These are phyloP conservation scores for Vinca major DNA, from an alignment of 305 asterid species.

Conservation along the genomic window DNA sequence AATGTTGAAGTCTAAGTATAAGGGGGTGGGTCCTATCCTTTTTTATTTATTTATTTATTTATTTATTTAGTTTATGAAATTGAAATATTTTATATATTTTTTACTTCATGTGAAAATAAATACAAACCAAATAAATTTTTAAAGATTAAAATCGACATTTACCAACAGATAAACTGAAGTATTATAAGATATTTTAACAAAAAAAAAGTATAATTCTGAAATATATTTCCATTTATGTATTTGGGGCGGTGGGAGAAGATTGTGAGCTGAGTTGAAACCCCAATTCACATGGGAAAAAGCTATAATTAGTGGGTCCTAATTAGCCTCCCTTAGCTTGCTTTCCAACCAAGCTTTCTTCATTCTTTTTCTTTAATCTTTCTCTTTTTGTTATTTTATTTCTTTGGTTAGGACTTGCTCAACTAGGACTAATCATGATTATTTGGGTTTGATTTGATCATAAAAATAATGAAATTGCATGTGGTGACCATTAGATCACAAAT, in stretches of 20 bases:
- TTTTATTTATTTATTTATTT: background rate
- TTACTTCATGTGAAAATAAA: no score
- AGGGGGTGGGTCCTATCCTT: no score
- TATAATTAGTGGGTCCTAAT: constrained; percentile 31
- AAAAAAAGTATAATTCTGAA: no score
- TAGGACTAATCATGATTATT: constrained; percentile 12
- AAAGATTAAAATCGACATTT: no score
- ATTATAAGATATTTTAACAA: no score
- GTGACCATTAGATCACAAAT: background rate
- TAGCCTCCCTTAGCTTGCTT: constrained; percentile 29
- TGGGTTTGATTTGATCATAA: background rate
- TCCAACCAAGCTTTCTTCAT: constrained; percentile 45
- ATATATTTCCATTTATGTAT: background rate
- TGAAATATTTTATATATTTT: no score
- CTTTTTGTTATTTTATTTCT: constrained; percentile 4
- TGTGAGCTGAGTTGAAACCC: constrained; percentile 24
- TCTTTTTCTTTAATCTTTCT: constrained; percentile 5
- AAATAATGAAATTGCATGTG: background rate
- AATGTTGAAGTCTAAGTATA: constrained; percentile 24
- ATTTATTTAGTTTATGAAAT: background rate
- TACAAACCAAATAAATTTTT: no score
- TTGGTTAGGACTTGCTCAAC: constrained; percentile 1
- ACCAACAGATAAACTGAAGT: no score
- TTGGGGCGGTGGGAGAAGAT: constrained; percentile 44
- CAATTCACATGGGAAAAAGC: constrained; percentile 45